Evolutionary conservation across 352 stramenopile genomes (phyloP).

Genomic region (Pythium aquatile): DNA sequence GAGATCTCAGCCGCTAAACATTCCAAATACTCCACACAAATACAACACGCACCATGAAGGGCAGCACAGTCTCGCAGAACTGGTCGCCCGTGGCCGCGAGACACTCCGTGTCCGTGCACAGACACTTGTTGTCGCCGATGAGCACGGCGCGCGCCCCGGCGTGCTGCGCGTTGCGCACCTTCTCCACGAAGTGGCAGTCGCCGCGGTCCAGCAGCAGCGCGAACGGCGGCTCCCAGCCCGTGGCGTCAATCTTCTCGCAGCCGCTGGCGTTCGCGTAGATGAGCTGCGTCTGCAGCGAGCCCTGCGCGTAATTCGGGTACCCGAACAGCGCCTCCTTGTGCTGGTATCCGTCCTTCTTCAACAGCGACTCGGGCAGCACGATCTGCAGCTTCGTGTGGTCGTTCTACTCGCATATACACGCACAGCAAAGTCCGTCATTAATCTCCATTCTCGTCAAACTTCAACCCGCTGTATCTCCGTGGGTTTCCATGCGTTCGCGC

Average conservation of each 20-base stretch:
- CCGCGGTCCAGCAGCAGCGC: slow-evolving; percentile 96
- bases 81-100: slow-evolving; percentile 69
- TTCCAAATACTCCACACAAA: background rate
- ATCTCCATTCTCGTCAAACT: slow-evolving; percentile 9
- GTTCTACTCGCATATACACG: slow-evolving; percentile 38
- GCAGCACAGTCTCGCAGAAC: slow-evolving; percentile 88
- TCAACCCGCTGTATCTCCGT: slow-evolving; percentile 14
- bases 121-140: slow-evolving; percentile 96
- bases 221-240: slow-evolving; percentile 90
- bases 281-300: slow-evolving; percentile 83
- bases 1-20: background rate
- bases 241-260: slow-evolving; percentile 77
- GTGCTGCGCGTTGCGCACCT: slow-evolving; percentile 92
- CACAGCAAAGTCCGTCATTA: background rate
- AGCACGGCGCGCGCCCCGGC: slow-evolving; percentile 92
- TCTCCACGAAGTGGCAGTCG: slow-evolving; percentile 96
- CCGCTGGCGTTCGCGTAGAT: slow-evolving; percentile 86
- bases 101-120: slow-evolving; percentile 89
- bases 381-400: slow-evolving; percentile 90
- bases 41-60: slow-evolving; percentile 56
- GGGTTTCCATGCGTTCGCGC: background rate
- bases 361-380: slow-evolving; percentile 84
- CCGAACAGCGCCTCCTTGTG: slow-evolving; percentile 97
- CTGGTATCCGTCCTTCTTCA: slow-evolving; percentile 92
- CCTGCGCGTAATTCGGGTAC: slow-evolving; percentile 91